Evolutionary conservation across 768 basidiomycete genomes (phyloP).

Genomic region (Tricholoma matsutake): DNA sequence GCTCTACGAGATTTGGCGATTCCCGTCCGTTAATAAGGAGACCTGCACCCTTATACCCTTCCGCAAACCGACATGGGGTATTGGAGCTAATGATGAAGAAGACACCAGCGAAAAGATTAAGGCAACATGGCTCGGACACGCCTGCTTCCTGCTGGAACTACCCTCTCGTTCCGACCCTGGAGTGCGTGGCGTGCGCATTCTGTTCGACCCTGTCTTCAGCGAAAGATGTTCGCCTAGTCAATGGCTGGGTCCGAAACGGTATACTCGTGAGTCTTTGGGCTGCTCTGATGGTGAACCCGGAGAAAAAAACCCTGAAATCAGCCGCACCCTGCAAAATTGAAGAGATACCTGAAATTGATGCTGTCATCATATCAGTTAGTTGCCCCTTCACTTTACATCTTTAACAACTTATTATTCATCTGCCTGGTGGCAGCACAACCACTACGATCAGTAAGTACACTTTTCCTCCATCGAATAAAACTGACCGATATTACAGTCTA

Average conservation of each 20-base stretch:
- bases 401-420: background rate
- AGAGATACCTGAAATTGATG: constrained; percentile 59
- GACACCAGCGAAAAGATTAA: constrained; percentile 38
- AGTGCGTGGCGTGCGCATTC: constrained; percentile 41
- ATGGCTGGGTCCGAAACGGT: constrained; percentile 44
- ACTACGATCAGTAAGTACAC: constrained; percentile 46
- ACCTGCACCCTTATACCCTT: constrained; percentile 24
- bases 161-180: constrained; percentile 29
- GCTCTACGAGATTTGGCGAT: background rate
- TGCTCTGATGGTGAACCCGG: no score
- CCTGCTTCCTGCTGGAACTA: constrained; percentile 51
- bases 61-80: constrained; percentile 38
- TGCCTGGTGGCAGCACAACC: constrained; percentile 37
- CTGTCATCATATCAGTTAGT: constrained; percentile 58
- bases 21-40: constrained; percentile 14
- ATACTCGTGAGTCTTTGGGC: constrained; percentile 36
- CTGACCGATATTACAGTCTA: constrained; percentile 27
- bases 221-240: constrained; percentile 49
- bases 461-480: background rate
- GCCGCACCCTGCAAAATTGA: constrained; percentile 48
- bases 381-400: background rate
- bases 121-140: constrained; percentile 56
- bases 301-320: constrained; percentile 11
- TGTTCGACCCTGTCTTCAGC: constrained; percentile 55
- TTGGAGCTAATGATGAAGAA: constrained; percentile 14